These are phyloP conservation scores for Fusarium siculi DNA, from an alignment of 2,329 filamentous ascomycete genomes.

Conservation along the genomic window DNA sequence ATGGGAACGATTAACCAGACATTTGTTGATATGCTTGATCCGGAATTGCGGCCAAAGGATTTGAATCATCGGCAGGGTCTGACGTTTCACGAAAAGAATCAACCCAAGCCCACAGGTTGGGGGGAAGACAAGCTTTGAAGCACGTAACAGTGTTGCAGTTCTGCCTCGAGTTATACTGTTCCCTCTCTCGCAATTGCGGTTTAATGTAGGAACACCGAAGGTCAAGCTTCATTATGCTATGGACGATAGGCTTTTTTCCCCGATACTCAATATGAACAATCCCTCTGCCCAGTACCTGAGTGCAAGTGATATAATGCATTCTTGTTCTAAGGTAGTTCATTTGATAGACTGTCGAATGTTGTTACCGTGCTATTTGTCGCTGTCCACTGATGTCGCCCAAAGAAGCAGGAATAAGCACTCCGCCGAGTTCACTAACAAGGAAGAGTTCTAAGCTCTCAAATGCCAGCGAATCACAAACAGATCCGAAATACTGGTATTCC, in stretches of 20 bases:
- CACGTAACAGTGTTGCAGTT: not conserved
- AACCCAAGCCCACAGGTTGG: not conserved
- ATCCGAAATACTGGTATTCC: not conserved
- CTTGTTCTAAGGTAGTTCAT: not conserved
- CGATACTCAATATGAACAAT: not conserved
- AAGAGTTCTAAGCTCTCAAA: not conserved
- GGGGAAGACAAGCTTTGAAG: not conserved
- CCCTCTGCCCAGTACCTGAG: rapidly evolving
- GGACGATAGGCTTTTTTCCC: rapidly evolving
- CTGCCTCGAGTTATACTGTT: not conserved
- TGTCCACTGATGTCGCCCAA: not conserved
- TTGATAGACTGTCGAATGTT: not conserved
- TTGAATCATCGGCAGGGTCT: not conserved
- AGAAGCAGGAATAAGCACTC: slow-evolving; percentile 3
- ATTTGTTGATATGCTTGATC: not conserved
- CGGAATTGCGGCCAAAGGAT: not conserved
- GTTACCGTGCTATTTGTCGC: not conserved
- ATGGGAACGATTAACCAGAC: not conserved
- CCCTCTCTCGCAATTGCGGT: no score
- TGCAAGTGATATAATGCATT: not conserved
- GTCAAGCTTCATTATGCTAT: not conserved
- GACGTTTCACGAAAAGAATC: not conserved
- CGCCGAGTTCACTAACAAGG: not conserved
- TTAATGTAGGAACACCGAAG: no score
- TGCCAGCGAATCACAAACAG: not conserved